phyloP scores from a whole-genome alignment of 1,284 basidiomycete genomes.

The Paramarasmius palmivorus region DNA sequence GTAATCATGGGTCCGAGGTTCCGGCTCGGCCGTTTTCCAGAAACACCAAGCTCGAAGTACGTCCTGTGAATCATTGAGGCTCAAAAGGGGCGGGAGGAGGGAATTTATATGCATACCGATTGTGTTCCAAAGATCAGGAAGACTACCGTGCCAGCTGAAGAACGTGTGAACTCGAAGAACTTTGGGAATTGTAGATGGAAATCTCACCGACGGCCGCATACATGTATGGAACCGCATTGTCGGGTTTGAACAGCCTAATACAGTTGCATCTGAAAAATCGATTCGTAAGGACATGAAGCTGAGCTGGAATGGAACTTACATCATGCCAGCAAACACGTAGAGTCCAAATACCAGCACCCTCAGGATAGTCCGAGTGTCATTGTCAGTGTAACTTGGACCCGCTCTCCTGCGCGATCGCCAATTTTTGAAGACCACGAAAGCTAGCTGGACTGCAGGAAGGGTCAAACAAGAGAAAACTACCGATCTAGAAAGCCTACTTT shows the following conservation, averaged over 20 bases:
- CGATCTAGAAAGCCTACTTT: slow-evolving; percentile 24
- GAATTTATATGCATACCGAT: slow-evolving; percentile 24
- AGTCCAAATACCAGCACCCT: slow-evolving; percentile 15
- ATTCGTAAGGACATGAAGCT: background rate
- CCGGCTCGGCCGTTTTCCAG: slow-evolving; percentile 20
- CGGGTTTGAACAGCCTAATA: slow-evolving; percentile 23
- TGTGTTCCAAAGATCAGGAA: slow-evolving; percentile 39
- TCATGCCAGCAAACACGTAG: slow-evolving; percentile 15
- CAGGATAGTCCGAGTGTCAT: slow-evolving; percentile 8
- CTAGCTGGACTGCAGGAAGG: slow-evolving; percentile 27
- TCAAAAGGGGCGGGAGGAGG: background rate
- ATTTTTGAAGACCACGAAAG: slow-evolving; percentile 20
- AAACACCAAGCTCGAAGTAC: slow-evolving; percentile 37
- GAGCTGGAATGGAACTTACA: slow-evolving; percentile 8
- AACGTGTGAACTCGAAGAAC: background rate
- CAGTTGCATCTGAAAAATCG: slow-evolving; percentile 26
- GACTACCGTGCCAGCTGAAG: slow-evolving; percentile 31
- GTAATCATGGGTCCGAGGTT: background rate
- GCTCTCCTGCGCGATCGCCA: slow-evolving; percentile 7
- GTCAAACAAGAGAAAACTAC: background rate
- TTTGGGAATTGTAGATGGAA: background rate
- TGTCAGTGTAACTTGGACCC: background rate
- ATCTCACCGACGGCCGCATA: slow-evolving; percentile 34
- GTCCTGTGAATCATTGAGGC: slow-evolving; percentile 23
- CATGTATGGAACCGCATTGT: slow-evolving; percentile 30